Base-by-base conservation (phyloP, 2,329 filamentous ascomycete species). In the Sclerotinia trifoliorum region DNA sequence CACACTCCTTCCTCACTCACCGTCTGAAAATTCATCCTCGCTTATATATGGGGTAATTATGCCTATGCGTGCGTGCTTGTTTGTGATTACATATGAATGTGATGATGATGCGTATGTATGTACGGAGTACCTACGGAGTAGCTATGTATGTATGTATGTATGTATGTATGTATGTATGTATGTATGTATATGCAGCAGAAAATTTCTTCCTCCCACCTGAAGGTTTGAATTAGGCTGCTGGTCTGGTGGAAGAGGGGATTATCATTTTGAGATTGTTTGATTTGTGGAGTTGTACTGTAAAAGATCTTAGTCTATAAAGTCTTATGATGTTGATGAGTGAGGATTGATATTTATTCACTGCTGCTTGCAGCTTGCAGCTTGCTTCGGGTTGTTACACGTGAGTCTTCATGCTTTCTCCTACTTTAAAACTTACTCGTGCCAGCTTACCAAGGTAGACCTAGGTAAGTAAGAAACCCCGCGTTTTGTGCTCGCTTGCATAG, bases 141-240 rank as follows among this genome's bases (percentile, higher is more conserved):
- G 2, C 29, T 29, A 29, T 29, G 29, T 29, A 29, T 2, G 5
- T 8, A 60, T 46, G 57, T 32, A 48, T 39, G 52, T 32, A 39
- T 29, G 49, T 52, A 29, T 39, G 21, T 56, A 32, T 39, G 56
- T 46, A 46, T 29, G 39, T 32, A 48, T 39, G 29, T 35, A 39
- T 29, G 51, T 54, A 29, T 57, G 21, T 57, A 35, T 57, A 61
- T 61, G 57, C 57, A 61, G 57, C 57, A 61, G 57, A 61, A 61
- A 61, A 32, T 61, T 61, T 58, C 56, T 58, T 58, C 35, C 39
- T 35, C 35, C 26, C 42, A 13, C 26, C 57, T 58, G n/a, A 21
- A 35, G 32, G 15, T 6, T 13, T 5, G 21, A 21, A 51, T 26
- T 8, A 19, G 51, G 51, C 8, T 29, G 52, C 17, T 19, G 52